Conservation (phyloP, 352 stramenopile genomes). For the Globisporangium spinosum region DNA sequence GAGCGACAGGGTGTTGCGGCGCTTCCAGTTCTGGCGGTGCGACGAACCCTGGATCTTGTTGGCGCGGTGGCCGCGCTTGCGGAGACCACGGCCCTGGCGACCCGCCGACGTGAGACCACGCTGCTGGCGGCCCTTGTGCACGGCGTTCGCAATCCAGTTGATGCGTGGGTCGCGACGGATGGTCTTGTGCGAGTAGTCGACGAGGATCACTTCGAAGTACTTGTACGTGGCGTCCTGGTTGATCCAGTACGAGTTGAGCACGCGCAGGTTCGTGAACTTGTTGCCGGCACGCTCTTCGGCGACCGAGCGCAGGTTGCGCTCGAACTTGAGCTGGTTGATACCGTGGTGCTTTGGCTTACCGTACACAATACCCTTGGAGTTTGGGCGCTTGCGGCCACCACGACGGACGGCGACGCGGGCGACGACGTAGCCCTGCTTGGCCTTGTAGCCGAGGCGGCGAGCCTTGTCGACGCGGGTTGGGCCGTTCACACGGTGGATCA, state of each 20-base stretch:
- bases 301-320: conserved; percentile 96
- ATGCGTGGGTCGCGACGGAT: conserved; percentile 99
- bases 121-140: conserved; percentile 99
- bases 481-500: conserved; percentile 93
- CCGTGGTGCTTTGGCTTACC: conserved; percentile 99
- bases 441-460: conserved; percentile 99
- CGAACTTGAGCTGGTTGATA: conserved; percentile 99
- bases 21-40: conserved; percentile 97
- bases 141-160: conserved; percentile 99
- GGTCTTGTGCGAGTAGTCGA: conserved; percentile 96
- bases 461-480: conserved; percentile 99
- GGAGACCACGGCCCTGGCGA: conserved; percentile 95
- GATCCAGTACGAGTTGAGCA: conserved; percentile 99
- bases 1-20: conserved; percentile 97
- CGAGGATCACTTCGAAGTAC: conserved; percentile 99
- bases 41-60: conserved; percentile 99
- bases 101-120: conserved; percentile 98
- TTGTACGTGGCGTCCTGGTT: conserved; percentile 99
- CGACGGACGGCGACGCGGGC: conserved; percentile 97
- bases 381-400: conserved; percentile 98
- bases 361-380: conserved; percentile 99
- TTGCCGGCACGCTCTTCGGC: conserved; percentile 98
- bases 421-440: conserved; percentile 99
- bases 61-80: conserved; percentile 97
- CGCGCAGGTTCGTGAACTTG: conserved; percentile 97